A percentile compares a stretch with the other conserved stretches of the same genome.
These are phyloP conservation scores for Penicillium digitatum DNA, from an alignment of 2,329 filamentous ascomycete genomes.

Conservation along the genomic window DNA sequence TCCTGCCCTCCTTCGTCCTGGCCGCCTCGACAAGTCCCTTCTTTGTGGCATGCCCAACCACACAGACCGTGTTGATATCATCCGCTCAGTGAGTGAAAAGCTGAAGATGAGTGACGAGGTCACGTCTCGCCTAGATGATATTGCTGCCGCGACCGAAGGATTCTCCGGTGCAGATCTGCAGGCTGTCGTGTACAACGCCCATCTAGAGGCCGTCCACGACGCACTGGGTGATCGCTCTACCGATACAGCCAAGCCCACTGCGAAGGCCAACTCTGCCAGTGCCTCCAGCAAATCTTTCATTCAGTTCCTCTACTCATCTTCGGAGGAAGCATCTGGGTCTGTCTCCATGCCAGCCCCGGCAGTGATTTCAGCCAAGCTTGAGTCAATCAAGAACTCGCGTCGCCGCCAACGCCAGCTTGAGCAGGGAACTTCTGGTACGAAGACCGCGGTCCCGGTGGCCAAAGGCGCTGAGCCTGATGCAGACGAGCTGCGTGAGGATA, in stretches of 20 bases:
- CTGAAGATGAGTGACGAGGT: slow-evolving; percentile 69
- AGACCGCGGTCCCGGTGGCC: slow-evolving; percentile 15
- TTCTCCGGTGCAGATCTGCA: slow-evolving; percentile 94
- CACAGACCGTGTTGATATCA: slow-evolving; percentile 82
- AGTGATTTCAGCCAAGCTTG: slow-evolving; percentile 74
- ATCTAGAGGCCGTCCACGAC: slow-evolving; percentile 95
- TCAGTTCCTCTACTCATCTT: slow-evolving; percentile 74
- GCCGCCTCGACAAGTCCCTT: slow-evolving; percentile 86
- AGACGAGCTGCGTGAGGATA: slow-evolving; percentile 56
- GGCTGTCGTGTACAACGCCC: slow-evolving; percentile 91
- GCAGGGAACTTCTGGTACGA: slow-evolving; percentile 27
- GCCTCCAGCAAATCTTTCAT: slow-evolving; percentile 55
- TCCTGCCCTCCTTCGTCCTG: slow-evolving; percentile 83
- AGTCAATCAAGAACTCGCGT: slow-evolving; percentile 69
- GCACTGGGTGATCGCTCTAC: slow-evolving; percentile 60
- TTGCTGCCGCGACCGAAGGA: slow-evolving; percentile 76
- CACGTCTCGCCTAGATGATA: slow-evolving; percentile 60
- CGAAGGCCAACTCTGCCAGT: slow-evolving; percentile 30
- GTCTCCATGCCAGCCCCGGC: slow-evolving; percentile 70
- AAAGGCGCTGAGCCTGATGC: slow-evolving; percentile 23
- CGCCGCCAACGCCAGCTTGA: slow-evolving; percentile 57
- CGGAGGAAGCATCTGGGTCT: slow-evolving; percentile 52
- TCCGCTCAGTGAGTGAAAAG: slow-evolving; percentile 77
- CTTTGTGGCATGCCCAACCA: slow-evolving; percentile 81
- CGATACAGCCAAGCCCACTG: slow-evolving; percentile 39